Base-by-base conservation (phyloP, 495 filamentous ascomycete species). In the Lepraria neglecta region DNA sequence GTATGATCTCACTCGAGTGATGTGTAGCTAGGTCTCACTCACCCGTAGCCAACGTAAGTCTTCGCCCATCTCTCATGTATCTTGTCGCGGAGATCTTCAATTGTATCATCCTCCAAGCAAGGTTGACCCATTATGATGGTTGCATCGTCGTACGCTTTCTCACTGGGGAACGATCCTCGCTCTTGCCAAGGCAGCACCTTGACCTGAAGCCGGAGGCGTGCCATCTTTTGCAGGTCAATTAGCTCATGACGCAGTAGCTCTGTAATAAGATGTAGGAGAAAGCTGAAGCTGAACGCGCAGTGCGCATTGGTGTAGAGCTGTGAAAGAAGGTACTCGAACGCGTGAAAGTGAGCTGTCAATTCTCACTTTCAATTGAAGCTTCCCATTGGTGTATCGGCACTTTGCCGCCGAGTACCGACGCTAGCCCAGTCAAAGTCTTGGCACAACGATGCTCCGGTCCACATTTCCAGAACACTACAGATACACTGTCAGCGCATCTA, bases 191-290 rank as follows among this genome's bases (percentile, higher is more conserved):
- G 64, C n/a, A 58, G 28, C 24, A 67, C 45, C 24, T 56, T 52
- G 57, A 67, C 54, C 56, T 67, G 65, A 12, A 67, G 58, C 3
- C 65, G 61, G n/a, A 67, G 58, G 45, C 61, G 61, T 14, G 31
- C 45, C 65, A 67, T 67, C 6, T 30, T 46, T 7, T 15, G 31
- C 19, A 12, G 2, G 17, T 30, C 3, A 19, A 9, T n/a, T 51
- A 60, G 17, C 38, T 44, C 62, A 60, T 60, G 7, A 4, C 42
- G 48, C 4, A 31, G n/a, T 21, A 54, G 35, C 38, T 58, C 28
- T 19, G 46, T 47, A 19, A 7, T 5, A 17, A 51, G 24, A 14
- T 17, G 30, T 4, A 15, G 3, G 38, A 3, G 31, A 3, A 57
- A 15, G 17, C 12, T 27, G 35, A 40, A 12, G 12, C 11, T 31